phyloP scores from a whole-genome alignment of 1,284 basidiomycete species.

The Pascua guehoae region DNA sequence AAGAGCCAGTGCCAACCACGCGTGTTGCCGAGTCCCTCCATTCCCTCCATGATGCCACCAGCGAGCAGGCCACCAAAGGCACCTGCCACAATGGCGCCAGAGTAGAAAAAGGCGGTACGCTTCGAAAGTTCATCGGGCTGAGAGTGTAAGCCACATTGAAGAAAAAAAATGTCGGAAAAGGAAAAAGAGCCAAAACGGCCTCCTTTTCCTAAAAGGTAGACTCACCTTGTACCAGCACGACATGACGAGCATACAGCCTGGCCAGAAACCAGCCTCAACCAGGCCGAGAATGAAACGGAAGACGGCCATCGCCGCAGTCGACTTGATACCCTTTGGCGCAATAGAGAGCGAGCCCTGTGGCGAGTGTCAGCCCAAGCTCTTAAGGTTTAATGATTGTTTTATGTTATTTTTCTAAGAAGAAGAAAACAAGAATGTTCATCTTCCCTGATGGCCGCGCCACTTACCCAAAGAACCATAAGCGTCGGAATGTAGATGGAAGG shows the following conservation, averaged over 20 bases:
- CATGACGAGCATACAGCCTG: too few species aligned
- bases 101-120: constrained; percentile 38
- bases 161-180: constrained; percentile 50
- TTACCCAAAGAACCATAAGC: constrained; percentile 34
- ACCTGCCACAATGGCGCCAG: constrained; percentile 38
- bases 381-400: too few species aligned
- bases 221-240: not conserved
- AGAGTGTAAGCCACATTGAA: constrained; percentile 41
- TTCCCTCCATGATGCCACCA: constrained; percentile 36
- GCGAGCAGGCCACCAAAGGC: constrained; percentile 45
- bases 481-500: constrained; percentile 25
- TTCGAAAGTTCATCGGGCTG: constrained; percentile 27
- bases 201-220: too few species aligned
- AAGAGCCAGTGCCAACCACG: constrained; percentile 46
- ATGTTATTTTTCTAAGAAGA: too few species aligned
- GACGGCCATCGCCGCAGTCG: too few species aligned
- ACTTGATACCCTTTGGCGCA: constrained; percentile 8
- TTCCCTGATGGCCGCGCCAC: constrained; percentile 20
- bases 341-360: too few species aligned
- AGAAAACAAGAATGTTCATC: too few species aligned
- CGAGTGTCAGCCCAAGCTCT: too few species aligned
- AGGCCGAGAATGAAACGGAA: constrained; percentile 43
- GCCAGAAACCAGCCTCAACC: constrained; percentile 33
- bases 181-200: constrained; percentile 27
- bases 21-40: constrained; percentile 27